Conservation (phyloP, 2,329 filamentous ascomycete genomes). For the Kalaharituber pfeilii region DNA sequence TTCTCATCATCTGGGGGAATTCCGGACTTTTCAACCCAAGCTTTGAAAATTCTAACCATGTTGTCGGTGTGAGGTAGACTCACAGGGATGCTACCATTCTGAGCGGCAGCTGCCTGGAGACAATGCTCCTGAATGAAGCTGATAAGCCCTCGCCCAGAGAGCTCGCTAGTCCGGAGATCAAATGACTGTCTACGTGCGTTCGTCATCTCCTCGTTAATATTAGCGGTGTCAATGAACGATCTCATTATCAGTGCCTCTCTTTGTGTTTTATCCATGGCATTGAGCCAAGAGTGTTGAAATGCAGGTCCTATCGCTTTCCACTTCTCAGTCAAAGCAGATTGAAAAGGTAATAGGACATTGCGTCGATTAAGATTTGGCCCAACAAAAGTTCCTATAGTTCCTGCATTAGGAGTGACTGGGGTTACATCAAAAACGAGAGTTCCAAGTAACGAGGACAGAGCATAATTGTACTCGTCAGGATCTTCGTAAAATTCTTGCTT, state of each 20-base stretch:
- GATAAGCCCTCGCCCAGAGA: not conserved
- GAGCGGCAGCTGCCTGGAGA: not conserved
- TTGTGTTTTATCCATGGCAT: not conserved
- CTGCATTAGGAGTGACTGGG: not conserved
- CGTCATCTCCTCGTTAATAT: not conserved
- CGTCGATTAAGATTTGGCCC: not conserved
- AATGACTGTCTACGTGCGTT: not conserved
- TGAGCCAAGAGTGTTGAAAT: conserved; percentile 3
- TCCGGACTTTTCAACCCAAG: not conserved
- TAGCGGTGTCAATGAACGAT: conserved; percentile 2
- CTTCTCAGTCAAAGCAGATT: conserved; percentile 1
- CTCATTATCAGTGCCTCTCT: conserved; percentile 2
- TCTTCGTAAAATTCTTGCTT: not conserved
- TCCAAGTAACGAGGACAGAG: not conserved
- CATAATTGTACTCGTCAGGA: not conserved
- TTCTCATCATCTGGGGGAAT: not conserved
- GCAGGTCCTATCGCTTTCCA: conserved; percentile 4
- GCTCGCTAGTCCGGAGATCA: not conserved
- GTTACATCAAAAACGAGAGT: not conserved
- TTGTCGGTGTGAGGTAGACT: not conserved
- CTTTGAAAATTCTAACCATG: conserved; percentile 1
- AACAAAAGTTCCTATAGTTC: conserved; percentile 1
- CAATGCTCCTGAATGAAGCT: not conserved
- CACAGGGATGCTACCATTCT: not conserved
- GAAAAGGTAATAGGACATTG: not conserved